These are phyloP conservation scores for Hypoxylon sp. DNA, from an alignment of 2,329 filamentous ascomycete species.

Conservation along the genomic window DNA sequence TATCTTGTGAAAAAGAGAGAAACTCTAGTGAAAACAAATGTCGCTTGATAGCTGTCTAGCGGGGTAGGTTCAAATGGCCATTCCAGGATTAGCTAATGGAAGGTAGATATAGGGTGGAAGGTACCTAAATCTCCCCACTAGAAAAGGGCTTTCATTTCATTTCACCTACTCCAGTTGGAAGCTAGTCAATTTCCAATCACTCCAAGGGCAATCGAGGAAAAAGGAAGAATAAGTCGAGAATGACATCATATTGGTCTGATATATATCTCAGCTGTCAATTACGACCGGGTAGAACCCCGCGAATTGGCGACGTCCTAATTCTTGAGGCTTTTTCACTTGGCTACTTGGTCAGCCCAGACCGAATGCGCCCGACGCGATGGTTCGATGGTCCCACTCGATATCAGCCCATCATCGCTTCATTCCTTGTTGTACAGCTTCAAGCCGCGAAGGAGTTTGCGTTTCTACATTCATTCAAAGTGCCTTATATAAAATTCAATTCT, in stretches of 20 bases:
- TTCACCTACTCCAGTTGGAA: neutral
- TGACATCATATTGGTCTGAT: constrained; percentile 41
- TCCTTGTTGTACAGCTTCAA: constrained; percentile 12
- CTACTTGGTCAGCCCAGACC: constrained; percentile 33
- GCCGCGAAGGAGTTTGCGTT: neutral
- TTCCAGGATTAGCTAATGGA: neutral
- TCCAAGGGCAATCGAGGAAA: neutral
- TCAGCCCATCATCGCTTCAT: constrained; percentile 44
- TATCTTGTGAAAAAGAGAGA: no score
- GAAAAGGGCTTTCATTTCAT: neutral
- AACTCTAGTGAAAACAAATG: no score
- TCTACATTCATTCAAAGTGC: neutral
- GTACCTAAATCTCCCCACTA: neutral
- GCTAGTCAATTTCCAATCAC: neutral
- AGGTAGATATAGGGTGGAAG: neutral
- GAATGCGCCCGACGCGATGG: constrained; percentile 38
- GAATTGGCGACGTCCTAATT: constrained; percentile 28
- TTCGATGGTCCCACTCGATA: constrained; percentile 45
- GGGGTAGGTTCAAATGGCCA: no score
- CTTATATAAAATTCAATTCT: constrained; percentile 16
- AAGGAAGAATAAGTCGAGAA: constrained; percentile 17
- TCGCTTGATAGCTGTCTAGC: no score
- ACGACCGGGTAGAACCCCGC: constrained; percentile 14
- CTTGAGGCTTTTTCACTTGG: constrained; percentile 5
- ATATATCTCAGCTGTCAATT: constrained; percentile 9